Conservation (phyloP, 257 asterid species). For the Ajuga chamaepitys region DNA sequence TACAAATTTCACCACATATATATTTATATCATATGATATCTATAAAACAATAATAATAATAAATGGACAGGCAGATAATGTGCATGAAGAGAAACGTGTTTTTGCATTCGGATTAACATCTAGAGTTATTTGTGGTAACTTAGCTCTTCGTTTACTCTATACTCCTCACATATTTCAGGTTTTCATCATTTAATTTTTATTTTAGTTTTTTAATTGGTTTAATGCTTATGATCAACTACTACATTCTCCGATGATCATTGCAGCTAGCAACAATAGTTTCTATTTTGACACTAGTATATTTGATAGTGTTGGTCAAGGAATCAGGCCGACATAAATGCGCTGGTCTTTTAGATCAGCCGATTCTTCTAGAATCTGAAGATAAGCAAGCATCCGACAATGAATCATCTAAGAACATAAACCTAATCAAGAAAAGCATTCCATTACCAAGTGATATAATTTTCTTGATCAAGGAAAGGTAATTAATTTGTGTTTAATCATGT, state of each 20-base stretch:
- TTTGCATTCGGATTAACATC: conserved; percentile 36
- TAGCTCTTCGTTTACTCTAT: conserved; percentile 37
- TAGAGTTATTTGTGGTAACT: conserved; percentile 29
- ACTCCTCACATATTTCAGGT: conserved; percentile 40
- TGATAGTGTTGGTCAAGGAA: conserved; percentile 27
- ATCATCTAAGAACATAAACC: conserved; percentile 1
- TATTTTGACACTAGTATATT: conserved; percentile 23
- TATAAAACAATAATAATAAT: neutral
- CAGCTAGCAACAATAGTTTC: conserved; percentile 29
- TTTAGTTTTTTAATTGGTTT: too few relatives aligned
- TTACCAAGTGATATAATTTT: conserved; percentile 22
- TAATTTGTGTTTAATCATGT: too few relatives aligned
- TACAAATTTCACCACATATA: too few relatives aligned
- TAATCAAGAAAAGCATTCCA: conserved; percentile 3
- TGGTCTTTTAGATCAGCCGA: conserved; percentile 13
- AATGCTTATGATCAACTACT: neutral
- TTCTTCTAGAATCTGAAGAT: neutral
- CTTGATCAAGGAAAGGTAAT: conserved; percentile 37
- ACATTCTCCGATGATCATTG: neutral
- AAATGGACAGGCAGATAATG: conserved; percentile 33
- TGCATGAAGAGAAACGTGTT: conserved; percentile 30
- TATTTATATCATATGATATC: too few relatives aligned
- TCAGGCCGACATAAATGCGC: neutral
- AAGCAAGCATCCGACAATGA: neutral
- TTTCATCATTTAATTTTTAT: neutral